Conservation (phyloP, 1,139 yeast genomes). For the Magnusiomyces paraingens region DNA sequence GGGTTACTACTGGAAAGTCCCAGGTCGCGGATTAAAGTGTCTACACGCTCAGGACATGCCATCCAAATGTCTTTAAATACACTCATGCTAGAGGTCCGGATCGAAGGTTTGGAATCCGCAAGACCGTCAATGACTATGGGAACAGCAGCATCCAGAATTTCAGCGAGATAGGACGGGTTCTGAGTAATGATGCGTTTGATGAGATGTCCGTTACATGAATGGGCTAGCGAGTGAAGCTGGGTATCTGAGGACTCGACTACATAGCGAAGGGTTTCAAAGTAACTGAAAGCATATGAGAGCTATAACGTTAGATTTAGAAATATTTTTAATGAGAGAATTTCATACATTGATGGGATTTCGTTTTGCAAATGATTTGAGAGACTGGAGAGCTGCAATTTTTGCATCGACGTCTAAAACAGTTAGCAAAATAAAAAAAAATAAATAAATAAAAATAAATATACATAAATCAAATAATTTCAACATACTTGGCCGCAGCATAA, state of each 20-base stretch:
- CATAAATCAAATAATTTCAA: background rate
- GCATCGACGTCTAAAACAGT: constrained; percentile 11
- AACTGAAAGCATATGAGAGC: constrained; percentile 11
- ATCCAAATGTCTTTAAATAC: constrained; percentile 65
- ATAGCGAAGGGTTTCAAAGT: constrained; percentile 50
- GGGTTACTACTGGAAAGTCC: constrained; percentile 45
- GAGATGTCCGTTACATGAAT: constrained; percentile 67
- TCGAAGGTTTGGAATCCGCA: constrained; percentile 42
- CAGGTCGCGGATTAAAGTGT: constrained; percentile 41
- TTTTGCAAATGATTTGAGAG: constrained; percentile 64
- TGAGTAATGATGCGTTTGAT: constrained; percentile 73
- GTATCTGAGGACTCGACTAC: constrained; percentile 41
- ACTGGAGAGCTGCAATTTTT: constrained; percentile 42
- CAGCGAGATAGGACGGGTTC: constrained; percentile 49
- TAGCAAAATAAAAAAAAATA: background rate
- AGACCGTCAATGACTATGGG: constrained; percentile 53
- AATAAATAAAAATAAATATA: background rate
- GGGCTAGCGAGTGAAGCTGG: constrained; percentile 45
- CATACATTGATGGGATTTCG: constrained; percentile 52
- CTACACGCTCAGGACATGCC: constrained; percentile 53
- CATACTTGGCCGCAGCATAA: background rate
- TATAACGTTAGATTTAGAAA: constrained; percentile 40
- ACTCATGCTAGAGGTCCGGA: constrained; percentile 46
- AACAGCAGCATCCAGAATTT: constrained; percentile 44
- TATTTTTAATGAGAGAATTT: no score